These are phyloP conservation scores for Ceratocystis cacaofunesta DNA, from an alignment of 2,329 filamentous ascomycete genomes.

Conservation along the genomic window DNA sequence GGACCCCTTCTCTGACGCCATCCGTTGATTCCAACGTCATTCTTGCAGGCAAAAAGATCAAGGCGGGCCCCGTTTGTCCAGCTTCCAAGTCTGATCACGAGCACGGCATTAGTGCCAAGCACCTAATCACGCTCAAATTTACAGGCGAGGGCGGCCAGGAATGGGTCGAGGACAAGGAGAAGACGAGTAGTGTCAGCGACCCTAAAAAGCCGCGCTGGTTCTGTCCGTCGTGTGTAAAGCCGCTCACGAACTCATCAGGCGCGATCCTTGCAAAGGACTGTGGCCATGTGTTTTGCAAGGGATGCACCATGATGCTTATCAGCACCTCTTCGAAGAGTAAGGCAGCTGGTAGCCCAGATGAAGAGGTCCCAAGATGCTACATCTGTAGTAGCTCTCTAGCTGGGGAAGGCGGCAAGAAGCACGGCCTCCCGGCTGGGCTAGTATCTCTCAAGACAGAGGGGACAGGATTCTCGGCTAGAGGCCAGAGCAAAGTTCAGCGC, in stretches of 20 bases:
- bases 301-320: constrained; percentile 47
- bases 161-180: not conserved
- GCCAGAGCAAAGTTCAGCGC: constrained; percentile 67
- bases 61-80: constrained; percentile 60
- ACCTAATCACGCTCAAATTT: constrained; percentile 62
- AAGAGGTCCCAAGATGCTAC: constrained; percentile 50
- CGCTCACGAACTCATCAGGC: constrained; percentile 64
- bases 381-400: constrained; percentile 66
- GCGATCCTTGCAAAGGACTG: constrained; percentile 76
- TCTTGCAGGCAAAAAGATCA: constrained; percentile 44
- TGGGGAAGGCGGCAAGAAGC: constrained; percentile 28
- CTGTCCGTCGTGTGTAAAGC: constrained; percentile 78
- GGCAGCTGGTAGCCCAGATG: constrained; percentile 27
- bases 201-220: constrained; percentile 27
- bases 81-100: constrained; percentile 50
- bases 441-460: constrained; percentile 74
- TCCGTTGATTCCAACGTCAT: constrained; percentile 32
- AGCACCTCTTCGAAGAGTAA: constrained; percentile 32
- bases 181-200: constrained; percentile 22
- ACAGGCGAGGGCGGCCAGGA: constrained; percentile 45
- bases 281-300: constrained; percentile 71
- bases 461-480: constrained; percentile 83
- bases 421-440: constrained; percentile 45
- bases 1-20: constrained; percentile 76
- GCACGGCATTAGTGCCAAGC: constrained; percentile 65